phyloP scores from a whole-genome alignment of 2,329 filamentous ascomycete species.

The Colletotrichum tropicale region DNA sequence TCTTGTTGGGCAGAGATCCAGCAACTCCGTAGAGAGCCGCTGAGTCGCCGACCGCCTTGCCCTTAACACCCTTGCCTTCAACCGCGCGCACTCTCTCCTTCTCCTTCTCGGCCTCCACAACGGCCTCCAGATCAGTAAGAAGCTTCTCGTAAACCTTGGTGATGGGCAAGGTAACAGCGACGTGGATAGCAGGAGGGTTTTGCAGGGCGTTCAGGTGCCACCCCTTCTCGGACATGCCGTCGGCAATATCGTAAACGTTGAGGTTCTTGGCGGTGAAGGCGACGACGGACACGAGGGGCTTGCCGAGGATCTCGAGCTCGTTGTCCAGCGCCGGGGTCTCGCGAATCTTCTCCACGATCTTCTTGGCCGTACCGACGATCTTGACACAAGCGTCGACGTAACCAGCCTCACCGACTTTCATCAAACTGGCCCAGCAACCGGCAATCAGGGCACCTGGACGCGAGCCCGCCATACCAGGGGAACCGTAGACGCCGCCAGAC shows the following conservation, averaged over 20 bases:
- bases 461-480: conserved; percentile 88
- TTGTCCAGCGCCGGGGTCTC: conserved; percentile 69
- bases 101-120: conserved; percentile 76
- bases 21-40: conserved; percentile 94
- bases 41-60: conserved; percentile 76
- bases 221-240: conserved; percentile 81
- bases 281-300: conserved; percentile 87
- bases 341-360: conserved; percentile 76
- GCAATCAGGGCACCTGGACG: conserved; percentile 93
- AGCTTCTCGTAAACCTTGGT: conserved; percentile 81
- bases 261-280: conserved; percentile 85
- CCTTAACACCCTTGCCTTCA: conserved; percentile 70
- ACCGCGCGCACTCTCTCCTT: conserved; percentile 76
- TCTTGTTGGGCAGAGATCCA: conserved; percentile 93
- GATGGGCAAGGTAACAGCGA: conserved; percentile 90
- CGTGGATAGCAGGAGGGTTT: conserved; percentile 87
- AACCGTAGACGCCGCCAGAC: conserved; percentile 95
- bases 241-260: conserved; percentile 92
- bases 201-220: conserved; percentile 98
- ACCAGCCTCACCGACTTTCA: conserved; percentile 85
- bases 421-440: conserved; percentile 91
- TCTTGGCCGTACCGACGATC: conserved; percentile 87
- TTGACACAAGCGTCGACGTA: conserved; percentile 86
- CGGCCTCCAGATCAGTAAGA: conserved; percentile 71
- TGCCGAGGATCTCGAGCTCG: conserved; percentile 81